Evolutionary conservation across 306 rosid species (phyloP).

Genomic region (Albizia julibrissin): DNA sequence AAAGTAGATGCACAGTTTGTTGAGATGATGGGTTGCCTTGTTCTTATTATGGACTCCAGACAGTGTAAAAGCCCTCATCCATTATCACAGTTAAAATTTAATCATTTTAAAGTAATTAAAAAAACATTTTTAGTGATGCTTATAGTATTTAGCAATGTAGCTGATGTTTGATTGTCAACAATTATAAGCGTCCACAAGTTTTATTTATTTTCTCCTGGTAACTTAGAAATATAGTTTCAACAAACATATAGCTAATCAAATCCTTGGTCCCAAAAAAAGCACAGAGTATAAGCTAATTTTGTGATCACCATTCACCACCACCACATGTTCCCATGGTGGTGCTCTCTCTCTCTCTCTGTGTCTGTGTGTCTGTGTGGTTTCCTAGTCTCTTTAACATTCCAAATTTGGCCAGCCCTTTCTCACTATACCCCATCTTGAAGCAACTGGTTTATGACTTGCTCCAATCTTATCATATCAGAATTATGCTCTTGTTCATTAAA

Average conservation of each 20-base stretch:
- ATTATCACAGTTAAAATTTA: conserved; percentile 40
- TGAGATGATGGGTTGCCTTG: background rate
- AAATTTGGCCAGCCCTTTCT: background rate
- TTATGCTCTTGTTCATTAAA: background rate
- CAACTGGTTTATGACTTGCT: background rate
- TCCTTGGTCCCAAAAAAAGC: background rate
- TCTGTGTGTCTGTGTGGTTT: too few relatives aligned
- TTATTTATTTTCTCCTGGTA: background rate
- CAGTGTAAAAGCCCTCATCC: conserved; percentile 62
- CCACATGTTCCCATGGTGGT: background rate
- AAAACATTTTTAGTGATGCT: background rate
- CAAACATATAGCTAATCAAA: background rate
- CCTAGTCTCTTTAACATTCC: background rate
- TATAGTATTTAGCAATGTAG: background rate
- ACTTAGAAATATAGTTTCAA: background rate
- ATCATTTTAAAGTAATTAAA: background rate
- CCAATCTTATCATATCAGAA: background rate
- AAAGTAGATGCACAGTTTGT: background rate
- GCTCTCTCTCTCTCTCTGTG: background rate
- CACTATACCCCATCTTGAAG: background rate
- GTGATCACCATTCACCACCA: background rate
- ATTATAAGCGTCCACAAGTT: background rate
- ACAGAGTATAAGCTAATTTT: background rate
- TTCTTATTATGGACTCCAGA: conserved; percentile 2
- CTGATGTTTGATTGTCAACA: background rate